Conservation (phyloP, 1,284 basidiomycete species). For the Sanghuangporus sanghuang region DNA sequence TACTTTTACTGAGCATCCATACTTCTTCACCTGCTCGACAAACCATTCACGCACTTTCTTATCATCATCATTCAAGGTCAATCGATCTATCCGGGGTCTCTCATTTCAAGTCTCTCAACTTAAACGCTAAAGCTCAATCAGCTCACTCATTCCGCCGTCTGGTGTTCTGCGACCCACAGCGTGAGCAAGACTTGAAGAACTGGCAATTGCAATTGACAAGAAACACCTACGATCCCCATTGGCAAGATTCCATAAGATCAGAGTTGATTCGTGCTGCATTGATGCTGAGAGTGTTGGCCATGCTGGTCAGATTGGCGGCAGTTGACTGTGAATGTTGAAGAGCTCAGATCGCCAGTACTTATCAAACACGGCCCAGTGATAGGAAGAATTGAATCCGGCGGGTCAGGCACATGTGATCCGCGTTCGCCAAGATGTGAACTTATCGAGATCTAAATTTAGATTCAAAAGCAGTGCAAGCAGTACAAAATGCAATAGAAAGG, state of each 20-base stretch:
- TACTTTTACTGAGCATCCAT: conserved; percentile 21
- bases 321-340: neutral
- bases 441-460: neutral
- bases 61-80: conserved; percentile 22
- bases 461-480: neutral
- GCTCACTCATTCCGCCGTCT: conserved; percentile 17
- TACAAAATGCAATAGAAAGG: neutral
- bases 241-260: conserved; percentile 13
- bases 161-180: conserved; percentile 5
- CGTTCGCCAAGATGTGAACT: neutral
- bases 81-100: conserved; percentile 8
- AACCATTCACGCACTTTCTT: conserved; percentile 21
- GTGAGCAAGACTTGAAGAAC: neutral
- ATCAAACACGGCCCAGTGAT: neutral
- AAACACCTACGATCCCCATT: conserved; percentile 16
- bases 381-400: neutral
- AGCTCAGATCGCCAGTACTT: neutral
- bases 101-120: neutral
- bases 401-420: conserved; percentile 1
- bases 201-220: neutral
- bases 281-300: conserved; percentile 8
- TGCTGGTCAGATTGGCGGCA: neutral
- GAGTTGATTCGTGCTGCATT: conserved; percentile 12
- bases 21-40: conserved; percentile 19
- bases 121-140: neutral